Evolutionary conservation across 345 rosid species (phyloP).

Genomic region (Excoecaria agallocha): DNA sequence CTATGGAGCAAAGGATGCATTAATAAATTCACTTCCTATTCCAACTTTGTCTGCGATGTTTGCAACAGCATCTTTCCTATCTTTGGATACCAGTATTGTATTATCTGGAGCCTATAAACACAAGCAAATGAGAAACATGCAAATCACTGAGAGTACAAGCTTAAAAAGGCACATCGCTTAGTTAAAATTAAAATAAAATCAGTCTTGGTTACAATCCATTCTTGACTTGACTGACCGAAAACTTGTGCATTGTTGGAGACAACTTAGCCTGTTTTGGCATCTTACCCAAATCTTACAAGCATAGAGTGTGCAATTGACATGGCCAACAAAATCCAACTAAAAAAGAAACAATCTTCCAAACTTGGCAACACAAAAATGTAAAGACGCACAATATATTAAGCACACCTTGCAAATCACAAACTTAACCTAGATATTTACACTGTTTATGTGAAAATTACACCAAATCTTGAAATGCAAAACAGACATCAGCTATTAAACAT

Average conservation of each 20-base stretch:
- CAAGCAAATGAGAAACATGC: slow-evolving; percentile 15
- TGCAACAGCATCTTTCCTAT: slow-evolving; percentile 98
- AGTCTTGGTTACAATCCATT: background rate
- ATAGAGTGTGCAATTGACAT: background rate
- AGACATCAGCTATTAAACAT: background rate
- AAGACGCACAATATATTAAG: background rate
- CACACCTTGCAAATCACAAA: background rate
- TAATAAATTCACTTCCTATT: slow-evolving; percentile 51
- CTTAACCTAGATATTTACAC: background rate
- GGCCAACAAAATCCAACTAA: background rate
- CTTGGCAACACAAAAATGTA: background rate
- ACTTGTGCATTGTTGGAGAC: background rate
- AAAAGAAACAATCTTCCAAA: background rate
- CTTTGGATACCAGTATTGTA: slow-evolving; percentile 82
- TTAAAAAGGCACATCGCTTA: background rate
- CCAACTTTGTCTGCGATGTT: slow-evolving; percentile 69
- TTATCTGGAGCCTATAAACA: slow-evolving; percentile 64
- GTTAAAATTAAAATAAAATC: background rate
- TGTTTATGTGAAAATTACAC: background rate
- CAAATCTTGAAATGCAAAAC: background rate
- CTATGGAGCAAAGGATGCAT: slow-evolving; percentile 75
- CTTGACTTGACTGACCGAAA: background rate
- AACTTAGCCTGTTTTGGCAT: background rate
- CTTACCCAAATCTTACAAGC: background rate
- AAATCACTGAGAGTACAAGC: background rate